A percentile compares a stretch with the other conserved stretches of the same genome.
Evolutionary conservation across 2,329 filamentous ascomycete genomes (phyloP).

Genomic region (Curvularia lunata): DNA sequence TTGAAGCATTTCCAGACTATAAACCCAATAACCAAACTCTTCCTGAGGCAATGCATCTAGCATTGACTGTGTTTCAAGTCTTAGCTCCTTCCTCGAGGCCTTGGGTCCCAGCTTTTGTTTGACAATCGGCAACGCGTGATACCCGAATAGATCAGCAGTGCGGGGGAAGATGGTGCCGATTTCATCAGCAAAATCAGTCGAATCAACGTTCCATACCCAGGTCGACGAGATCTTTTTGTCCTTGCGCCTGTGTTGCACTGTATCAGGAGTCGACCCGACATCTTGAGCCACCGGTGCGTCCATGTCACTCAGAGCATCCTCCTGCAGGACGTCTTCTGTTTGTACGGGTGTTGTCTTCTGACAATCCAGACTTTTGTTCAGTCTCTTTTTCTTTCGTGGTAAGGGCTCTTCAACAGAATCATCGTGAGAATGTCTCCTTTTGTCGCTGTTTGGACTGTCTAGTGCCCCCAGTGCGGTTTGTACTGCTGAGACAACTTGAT

Average conservation of each 20-base stretch:
- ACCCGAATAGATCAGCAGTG: constrained; percentile 33
- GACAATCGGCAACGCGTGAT: constrained; percentile 31
- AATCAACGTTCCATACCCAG: constrained; percentile 33
- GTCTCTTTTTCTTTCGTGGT: background rate
- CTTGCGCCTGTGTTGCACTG: constrained; percentile 1
- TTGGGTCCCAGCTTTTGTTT: constrained; percentile 14
- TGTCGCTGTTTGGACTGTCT: background rate
- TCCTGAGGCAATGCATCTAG: constrained; percentile 12
- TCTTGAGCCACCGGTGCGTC: background rate
- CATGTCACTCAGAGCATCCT: background rate
- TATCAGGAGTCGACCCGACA: background rate
- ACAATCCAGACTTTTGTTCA: background rate
- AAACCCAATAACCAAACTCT: constrained; percentile 25
- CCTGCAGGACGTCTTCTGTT: background rate
- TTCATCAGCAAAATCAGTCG: background rate
- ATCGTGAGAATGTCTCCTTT: background rate
- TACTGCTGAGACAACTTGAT: constrained; percentile 22
- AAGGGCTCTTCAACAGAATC: background rate
- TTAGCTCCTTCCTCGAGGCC: constrained; percentile 18
- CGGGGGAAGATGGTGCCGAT: constrained; percentile 19
- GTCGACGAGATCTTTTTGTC: constrained; percentile 23
- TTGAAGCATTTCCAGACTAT: constrained; percentile 24
- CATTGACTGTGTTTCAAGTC: constrained; percentile 22
- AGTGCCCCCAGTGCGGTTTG: constrained; percentile 13
- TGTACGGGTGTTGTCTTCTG: background rate